A percentile compares a stretch with the other conserved stretches of the same genome.
Conservation (phyloP, 371 early-diverging fungal species). For the Rhizomucor miehei region DNA sequence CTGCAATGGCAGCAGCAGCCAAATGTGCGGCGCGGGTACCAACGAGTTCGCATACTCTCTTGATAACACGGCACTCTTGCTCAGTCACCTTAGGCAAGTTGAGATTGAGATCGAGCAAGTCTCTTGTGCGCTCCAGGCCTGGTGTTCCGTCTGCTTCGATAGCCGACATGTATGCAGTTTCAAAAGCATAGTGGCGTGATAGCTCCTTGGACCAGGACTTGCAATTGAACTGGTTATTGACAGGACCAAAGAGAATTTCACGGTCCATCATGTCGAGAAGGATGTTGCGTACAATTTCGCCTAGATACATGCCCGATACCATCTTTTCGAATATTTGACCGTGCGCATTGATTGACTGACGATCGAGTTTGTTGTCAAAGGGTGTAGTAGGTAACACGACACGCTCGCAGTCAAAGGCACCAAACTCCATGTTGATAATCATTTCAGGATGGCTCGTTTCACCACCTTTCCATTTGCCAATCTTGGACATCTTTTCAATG, state of each 20-base stretch:
- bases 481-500: conserved; percentile 67
- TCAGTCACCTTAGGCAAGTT: conserved; percentile 63
- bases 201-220: conserved; percentile 67
- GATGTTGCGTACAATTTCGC: conserved; percentile 85
- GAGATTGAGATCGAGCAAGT: conserved; percentile 78
- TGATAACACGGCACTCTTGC: conserved; percentile 78
- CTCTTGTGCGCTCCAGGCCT: conserved; percentile 60
- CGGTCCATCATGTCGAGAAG: conserved; percentile 80
- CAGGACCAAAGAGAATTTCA: conserved; percentile 64
- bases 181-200: conserved; percentile 75
- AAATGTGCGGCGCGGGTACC: conserved; percentile 89
- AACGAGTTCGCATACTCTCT: conserved; percentile 81
- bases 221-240: conserved; percentile 10
- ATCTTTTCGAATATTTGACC: conserved; percentile 91
- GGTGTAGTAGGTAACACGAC: conserved; percentile 76
- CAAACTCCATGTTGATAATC: conserved; percentile 93
- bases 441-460: conserved; percentile 60
- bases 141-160: conserved; percentile 83
- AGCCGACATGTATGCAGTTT: conserved; percentile 88
- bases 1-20: conserved; percentile 81
- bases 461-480: conserved; percentile 70
- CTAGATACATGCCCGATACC: conserved; percentile 95
- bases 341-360: conserved; percentile 77
- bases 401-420: conserved; percentile 83
- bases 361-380: conserved; percentile 85